Conservation (phyloP, 768 basidiomycete genomes). For the Leccinellum rugosiceps region DNA sequence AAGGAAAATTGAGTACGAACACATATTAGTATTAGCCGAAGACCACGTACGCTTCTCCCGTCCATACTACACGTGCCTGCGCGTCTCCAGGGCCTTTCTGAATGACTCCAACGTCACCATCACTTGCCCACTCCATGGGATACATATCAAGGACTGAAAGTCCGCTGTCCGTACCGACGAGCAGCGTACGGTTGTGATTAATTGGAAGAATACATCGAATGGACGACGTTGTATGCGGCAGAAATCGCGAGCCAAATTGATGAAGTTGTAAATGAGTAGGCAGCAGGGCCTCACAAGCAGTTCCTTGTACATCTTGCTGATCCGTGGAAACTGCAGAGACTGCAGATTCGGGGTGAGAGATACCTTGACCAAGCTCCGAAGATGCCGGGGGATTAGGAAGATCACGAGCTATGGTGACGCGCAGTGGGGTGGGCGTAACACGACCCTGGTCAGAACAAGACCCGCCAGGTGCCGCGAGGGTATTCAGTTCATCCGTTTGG, state of each 20-base stretch:
- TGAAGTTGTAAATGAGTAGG: constrained; percentile 68
- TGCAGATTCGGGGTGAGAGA: constrained; percentile 6
- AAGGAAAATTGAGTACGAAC: not conserved
- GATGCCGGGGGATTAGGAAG: constrained; percentile 26
- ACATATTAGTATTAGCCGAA: not conserved
- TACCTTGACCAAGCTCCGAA: constrained; percentile 4
- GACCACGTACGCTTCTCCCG: constrained; percentile 65
- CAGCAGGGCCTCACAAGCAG: constrained; percentile 48
- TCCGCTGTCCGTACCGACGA: constrained; percentile 78
- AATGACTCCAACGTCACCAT: constrained; percentile 39
- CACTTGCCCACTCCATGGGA: constrained; percentile 60
- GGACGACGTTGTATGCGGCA: constrained; percentile 73
- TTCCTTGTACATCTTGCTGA: constrained; percentile 33
- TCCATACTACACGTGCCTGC: constrained; percentile 63
- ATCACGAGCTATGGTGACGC: constrained; percentile 44
- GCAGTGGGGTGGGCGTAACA: constrained; percentile 26
- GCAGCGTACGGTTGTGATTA: constrained; percentile 57
- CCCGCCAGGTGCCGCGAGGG: constrained; percentile 1
- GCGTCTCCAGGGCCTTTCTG: constrained; percentile 71
- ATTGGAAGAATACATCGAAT: constrained; percentile 77
- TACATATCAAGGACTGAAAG: constrained; percentile 82
- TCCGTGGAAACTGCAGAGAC: constrained; percentile 21
- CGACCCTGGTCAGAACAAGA: constrained; percentile 12
- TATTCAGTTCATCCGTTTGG: constrained; percentile 7
- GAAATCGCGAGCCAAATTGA: constrained; percentile 81